Percentiles rank a stretch among this genome's conserved stretches.
phyloP scores from a whole-genome alignment of 1,284 basidiomycete genomes.

The Ceratorhiza oryzae-sativae region DNA sequence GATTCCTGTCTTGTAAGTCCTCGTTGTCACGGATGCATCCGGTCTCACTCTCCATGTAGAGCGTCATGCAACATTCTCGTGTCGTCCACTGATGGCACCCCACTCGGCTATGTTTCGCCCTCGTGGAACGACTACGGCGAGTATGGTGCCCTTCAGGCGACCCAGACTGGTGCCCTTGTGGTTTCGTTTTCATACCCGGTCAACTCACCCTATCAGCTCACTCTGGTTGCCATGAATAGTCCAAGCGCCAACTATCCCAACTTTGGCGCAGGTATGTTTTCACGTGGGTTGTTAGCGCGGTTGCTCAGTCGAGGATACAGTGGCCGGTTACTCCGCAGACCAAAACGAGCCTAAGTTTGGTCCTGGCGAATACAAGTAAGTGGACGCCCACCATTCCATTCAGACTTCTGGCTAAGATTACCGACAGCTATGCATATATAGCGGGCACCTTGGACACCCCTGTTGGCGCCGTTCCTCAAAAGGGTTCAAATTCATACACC shows the following conservation, averaged over 20 bases:
- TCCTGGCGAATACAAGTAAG: neutral
- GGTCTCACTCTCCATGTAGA: neutral
- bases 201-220: neutral
- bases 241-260: conserved; percentile 5
- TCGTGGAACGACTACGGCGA: neutral
- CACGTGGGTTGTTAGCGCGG: neutral
- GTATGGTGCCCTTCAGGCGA: neutral
- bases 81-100: neutral
- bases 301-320: neutral
- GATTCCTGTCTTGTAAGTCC: neutral
- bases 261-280: neutral
- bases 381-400: neutral
- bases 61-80: conserved; percentile 6
- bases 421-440: neutral
- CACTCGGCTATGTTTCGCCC: neutral
- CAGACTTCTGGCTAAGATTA: neutral
- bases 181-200: conserved; percentile 21
- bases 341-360: neutral
- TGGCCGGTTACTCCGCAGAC: neutral
- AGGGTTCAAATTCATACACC: neutral
- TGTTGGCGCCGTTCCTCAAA: neutral
- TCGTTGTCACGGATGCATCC: neutral
- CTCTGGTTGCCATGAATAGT: conserved; percentile 1
- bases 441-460: neutral
- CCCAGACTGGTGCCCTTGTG: neutral